A percentile compares a stretch with the other conserved stretches of the same genome.
Conservation (phyloP, 164 flowering plant genomes). For the Chloranthus sessilifolius region DNA sequence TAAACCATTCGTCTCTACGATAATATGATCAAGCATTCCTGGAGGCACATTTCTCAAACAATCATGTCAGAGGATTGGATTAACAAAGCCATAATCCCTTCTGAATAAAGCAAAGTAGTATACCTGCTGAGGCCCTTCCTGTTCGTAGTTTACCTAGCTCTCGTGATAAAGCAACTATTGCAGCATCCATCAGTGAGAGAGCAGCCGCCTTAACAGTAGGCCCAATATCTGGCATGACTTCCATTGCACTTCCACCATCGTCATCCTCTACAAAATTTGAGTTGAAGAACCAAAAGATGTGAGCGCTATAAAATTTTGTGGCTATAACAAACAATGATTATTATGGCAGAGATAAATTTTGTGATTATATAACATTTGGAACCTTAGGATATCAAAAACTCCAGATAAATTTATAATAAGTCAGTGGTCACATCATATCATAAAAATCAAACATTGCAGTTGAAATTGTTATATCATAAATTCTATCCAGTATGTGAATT, state of each 20-base stretch:
- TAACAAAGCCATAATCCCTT: background rate
- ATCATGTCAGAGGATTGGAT: background rate
- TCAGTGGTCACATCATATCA: background rate
- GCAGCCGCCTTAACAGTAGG: slow-evolving; percentile 58
- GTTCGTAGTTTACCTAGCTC: slow-evolving; percentile 75
- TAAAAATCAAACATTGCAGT: background rate
- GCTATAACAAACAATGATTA: background rate
- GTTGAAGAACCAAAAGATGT: slow-evolving; percentile 2
- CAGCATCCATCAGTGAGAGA: slow-evolving; percentile 80
- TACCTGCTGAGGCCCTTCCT: slow-evolving; percentile 90
- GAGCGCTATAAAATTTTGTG: background rate
- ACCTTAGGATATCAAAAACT: background rate
- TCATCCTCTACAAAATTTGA: slow-evolving; percentile 38
- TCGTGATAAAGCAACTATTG: slow-evolving; percentile 66
- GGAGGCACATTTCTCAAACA: slow-evolving; percentile 15
- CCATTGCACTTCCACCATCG: slow-evolving; percentile 30
- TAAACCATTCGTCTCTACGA: slow-evolving; percentile 64
- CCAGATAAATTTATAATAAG: background rate
- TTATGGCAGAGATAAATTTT: background rate
- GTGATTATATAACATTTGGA: background rate
- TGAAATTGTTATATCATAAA: no score
- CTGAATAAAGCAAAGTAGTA: background rate
- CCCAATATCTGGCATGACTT: slow-evolving; percentile 48
- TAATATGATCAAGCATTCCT: slow-evolving; percentile 98
- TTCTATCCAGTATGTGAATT: no score